Evolutionary conservation across 148 eudicot genomes (phyloP), one percentile per base, ranked within the genome.

Genomic region (Silene uniflora): DNA sequence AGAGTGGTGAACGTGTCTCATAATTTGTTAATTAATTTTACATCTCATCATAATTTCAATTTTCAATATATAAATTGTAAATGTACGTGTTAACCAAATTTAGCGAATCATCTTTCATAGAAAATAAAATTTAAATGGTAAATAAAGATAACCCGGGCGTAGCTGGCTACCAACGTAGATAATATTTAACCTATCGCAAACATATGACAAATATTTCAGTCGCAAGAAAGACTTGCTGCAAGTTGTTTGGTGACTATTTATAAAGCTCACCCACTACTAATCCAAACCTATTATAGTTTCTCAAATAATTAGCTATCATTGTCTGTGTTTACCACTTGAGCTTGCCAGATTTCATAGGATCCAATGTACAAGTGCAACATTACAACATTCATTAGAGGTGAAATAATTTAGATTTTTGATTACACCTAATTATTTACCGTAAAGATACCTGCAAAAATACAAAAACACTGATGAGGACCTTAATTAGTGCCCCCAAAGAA

Each of bases 241-340:
- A 74, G 8, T 68, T 79, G 64, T 49, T 61, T 32, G 47, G 77
- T 46, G 69, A 69, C 32, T 29, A 71, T 17, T 71, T 35, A 71
- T 71, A 16, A 77, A 77, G 69, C 32, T 77, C 73, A 79, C 69
- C 58, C 77, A 77, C 68, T 74, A 77, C 68, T 49, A 2, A 49
- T 14, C 12, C 46, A 58, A 77, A 46, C 25, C 12, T 32, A 56
- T 68, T 18, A 74, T 67, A 52, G 62, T 52, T 32, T 69, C 42
- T 52, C 42, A 75, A 80, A 71, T 75, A 79, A 74, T 74, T 63
- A 75, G 17, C 24, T 46, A 74, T 62, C 67, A 67, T 62, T 44
- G 73, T 77, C 6, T 44, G 47, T 69, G 81, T 69, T 69, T 69
- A 73, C 75, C 78, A 32, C 82, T 71, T 16, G 10, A 25, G 1